Base-by-base conservation (phyloP, 2,329 filamentous ascomycete genomes). In the Colletotrichum sp. region DNA sequence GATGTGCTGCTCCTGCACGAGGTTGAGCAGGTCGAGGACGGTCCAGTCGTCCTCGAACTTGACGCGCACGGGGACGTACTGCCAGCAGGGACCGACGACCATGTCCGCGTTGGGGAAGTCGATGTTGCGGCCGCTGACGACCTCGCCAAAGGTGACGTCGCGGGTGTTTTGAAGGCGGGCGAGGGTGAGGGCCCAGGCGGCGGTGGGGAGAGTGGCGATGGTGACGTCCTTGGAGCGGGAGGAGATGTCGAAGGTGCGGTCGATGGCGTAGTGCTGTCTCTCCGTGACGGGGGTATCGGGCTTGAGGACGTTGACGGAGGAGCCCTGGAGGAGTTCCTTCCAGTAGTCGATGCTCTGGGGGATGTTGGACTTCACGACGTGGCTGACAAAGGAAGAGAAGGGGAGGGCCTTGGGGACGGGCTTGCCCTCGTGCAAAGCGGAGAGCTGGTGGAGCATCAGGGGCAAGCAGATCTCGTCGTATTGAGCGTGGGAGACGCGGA, bases 391-490 rank as follows among this genome's bases (percentile, higher is more conserved):
- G 6, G 83, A 79, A 1, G 88, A 89, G 80, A 89, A 90, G 0
- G 88, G 86, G 1, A 85, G 79, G 0, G 85, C 83, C 7, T 81
- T 78, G 6, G 80, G 79, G 0, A 82, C 80, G 1, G 82, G 77
- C 55, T 78, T 77, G 48, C 79, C 82, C 32, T 85, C 80, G 76
- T 86, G 92, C 7, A 93, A 85, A 0, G 87, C 86, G 4, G 89
- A 90, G 55, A 94, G 88, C 79, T 93, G 91, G 21, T 87, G 87
- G 73, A 94, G 88, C 24, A 94, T 87, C n/a, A 88, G 84, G 0
- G 92, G 90, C 10, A 94, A 87, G 78, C 90, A 94, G 26, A 94
- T 92, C 77, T 93, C 93, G 78, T 94, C 93, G 80, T 94, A 94
- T 78, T 94, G 92, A 1, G 92, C 91, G 81, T 94, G 93, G 0